Evolutionary conservation across 768 basidiomycete genomes (phyloP).

Genomic region (Clitopilus passeckerianus): DNA sequence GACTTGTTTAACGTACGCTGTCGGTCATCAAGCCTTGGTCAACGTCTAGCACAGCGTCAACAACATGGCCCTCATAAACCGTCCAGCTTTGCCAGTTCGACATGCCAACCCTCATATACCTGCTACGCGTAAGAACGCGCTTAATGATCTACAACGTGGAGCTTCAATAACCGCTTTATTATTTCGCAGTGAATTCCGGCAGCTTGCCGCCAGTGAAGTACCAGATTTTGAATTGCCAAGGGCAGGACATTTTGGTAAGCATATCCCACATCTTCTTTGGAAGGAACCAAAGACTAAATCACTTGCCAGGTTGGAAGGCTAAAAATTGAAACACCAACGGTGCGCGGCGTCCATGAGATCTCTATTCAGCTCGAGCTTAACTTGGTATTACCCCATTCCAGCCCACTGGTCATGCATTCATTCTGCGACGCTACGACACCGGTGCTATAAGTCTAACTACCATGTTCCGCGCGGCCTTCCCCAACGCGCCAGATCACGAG

Average conservation of each 20-base stretch:
- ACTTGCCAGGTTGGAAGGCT: constrained; percentile 71
- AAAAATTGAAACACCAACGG: constrained; percentile 80
- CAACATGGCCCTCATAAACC: constrained; percentile 23
- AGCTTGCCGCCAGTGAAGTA: constrained; percentile 76
- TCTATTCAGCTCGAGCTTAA: background rate
- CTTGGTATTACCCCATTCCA: constrained; percentile 25
- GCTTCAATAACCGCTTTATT: constrained; percentile 2
- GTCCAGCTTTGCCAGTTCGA: constrained; percentile 48
- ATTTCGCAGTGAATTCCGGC: constrained; percentile 27
- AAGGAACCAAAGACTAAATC: background rate
- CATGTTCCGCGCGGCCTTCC: constrained; percentile 96
- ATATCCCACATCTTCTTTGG: background rate
- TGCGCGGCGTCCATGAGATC: constrained; percentile 29
- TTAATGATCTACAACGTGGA: constrained; percentile 4
- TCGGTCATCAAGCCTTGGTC: constrained; percentile 3
- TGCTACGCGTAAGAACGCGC: constrained; percentile 28
- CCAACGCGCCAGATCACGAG: constrained; percentile 66
- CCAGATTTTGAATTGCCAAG: constrained; percentile 86
- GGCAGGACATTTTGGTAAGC: constrained; percentile 65
- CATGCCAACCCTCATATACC: constrained; percentile 48
- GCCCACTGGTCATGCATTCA: constrained; percentile 84
- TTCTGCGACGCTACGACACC: constrained; percentile 91
- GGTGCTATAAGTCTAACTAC: constrained; percentile 90
- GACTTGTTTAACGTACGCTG: background rate
- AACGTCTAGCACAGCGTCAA: constrained; percentile 6